Evolutionary conservation across 805 yeast species (phyloP).

Genomic region (Sugiyamaella marilandica): DNA sequence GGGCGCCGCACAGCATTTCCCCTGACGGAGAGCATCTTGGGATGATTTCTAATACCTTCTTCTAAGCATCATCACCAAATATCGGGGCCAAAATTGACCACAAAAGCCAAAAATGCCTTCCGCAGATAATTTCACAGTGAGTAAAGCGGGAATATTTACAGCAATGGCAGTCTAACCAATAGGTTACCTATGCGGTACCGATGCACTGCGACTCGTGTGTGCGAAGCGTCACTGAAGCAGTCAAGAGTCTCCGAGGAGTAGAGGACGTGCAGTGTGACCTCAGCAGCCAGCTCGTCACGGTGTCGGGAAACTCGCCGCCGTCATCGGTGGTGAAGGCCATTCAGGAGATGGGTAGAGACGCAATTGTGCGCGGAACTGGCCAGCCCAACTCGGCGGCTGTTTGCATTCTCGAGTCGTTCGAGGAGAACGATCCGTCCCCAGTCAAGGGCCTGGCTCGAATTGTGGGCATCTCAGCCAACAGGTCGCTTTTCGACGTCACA

Average conservation of each 20-base stretch:
- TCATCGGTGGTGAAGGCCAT: constrained; percentile 64
- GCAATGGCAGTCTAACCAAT: neutral
- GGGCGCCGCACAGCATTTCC: neutral
- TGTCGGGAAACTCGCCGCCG: constrained; percentile 71
- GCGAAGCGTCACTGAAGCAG: constrained; percentile 50
- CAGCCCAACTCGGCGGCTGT: constrained; percentile 86
- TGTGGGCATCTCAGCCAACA: constrained; percentile 54
- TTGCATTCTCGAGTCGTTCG: constrained; percentile 73
- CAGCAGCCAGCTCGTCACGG: constrained; percentile 54
- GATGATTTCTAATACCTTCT: neutral
- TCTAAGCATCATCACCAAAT: neutral
- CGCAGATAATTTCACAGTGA: constrained; percentile 19
- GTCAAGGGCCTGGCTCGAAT: constrained; percentile 86
- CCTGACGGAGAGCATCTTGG: neutral
- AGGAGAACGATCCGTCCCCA: constrained; percentile 42
- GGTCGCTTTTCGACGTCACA: constrained; percentile 70
- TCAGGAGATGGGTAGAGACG: constrained; percentile 76
- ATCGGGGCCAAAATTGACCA: neutral
- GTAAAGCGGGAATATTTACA: neutral
- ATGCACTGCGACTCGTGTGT: constrained; percentile 75
- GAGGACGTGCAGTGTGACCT: constrained; percentile 53
- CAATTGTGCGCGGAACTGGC: constrained; percentile 90
- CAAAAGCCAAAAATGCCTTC: constrained; percentile 11
- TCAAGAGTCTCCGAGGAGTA: constrained; percentile 48
- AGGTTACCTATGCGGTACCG: constrained; percentile 82